Base-by-base conservation (phyloP, 208 protist species). In the Trypanosoma theileri region DNA sequence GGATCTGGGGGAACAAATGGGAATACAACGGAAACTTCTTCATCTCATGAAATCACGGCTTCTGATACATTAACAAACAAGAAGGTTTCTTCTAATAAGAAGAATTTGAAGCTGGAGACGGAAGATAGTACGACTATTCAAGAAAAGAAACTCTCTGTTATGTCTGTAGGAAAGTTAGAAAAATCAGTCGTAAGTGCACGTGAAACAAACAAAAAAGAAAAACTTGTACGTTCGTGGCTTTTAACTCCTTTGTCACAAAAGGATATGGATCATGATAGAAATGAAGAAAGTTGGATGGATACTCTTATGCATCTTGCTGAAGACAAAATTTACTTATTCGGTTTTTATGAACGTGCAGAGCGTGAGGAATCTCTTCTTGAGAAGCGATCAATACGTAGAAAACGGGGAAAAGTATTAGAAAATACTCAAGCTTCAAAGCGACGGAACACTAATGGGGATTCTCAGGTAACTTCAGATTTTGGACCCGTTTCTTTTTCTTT, bases 321-420 rank as follows among this genome's bases (percentile, higher is more conserved):
- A 31, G 71, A 76, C 31, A 64, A 65, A 63, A 70, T 76, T 48
- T 76, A 76, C 35, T 21, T 76, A 17, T 70, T 61, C 55, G 71
- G 71, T 40, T 66, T 76, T 44, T 69, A 70, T 42, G 44, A 65
- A 45, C 70, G 70, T 24, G 44, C 46, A 12, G 57, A 68, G 14
- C 54, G 50, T 50, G 57, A 53, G 13, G 50, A 65, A 28, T 42
- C 51, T 44, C 22, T 48, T 24, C 57, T n/a, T 19, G 50, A 17
- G 19, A 58, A 62, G 52, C 22, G 50, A 22, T 1, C 44, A 55
- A 48, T 3, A 59, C 46, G 57, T 66, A 24, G 59, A 76, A 70
- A 70, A 26, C 71, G 71, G 28, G 50, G 44, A 51, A 70, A 42
- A 14, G 14, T n/a, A 45, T 31, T 19, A 17, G 48, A 69, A 17